Conservation (phyloP, 1,284 basidiomycete genomes). For the Xerocomus cyaneibrunnescens region DNA sequence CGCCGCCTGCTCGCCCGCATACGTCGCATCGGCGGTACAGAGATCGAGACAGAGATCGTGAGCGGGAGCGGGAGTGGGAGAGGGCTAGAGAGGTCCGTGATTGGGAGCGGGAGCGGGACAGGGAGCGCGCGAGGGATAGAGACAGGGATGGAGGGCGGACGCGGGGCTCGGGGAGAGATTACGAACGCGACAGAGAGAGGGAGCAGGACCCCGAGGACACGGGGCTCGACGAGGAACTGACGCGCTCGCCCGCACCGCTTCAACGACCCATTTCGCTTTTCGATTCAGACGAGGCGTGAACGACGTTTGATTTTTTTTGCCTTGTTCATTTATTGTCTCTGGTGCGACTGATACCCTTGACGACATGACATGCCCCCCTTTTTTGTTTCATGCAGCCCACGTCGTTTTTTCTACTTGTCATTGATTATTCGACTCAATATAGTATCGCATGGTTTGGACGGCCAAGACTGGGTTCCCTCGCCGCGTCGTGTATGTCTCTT, state of each 20-base stretch:
- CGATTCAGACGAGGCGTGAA: slow-evolving; percentile 25
- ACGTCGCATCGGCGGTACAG: slow-evolving; percentile 25
- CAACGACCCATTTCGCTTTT: slow-evolving; percentile 35
- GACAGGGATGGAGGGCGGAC: slow-evolving; percentile 3
- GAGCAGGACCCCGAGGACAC: slow-evolving; percentile 11
- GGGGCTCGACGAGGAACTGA: slow-evolving; percentile 10
- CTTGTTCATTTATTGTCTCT: neutral
- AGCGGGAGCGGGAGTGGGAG: neutral
- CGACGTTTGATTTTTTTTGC: neutral
- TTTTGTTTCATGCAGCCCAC: neutral
- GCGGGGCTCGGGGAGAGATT: neutral
- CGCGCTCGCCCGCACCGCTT: slow-evolving; percentile 31
- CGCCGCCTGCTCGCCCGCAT: slow-evolving; percentile 29
- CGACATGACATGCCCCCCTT: neutral
- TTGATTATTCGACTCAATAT: slow-evolving; percentile 7
- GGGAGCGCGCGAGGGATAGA: neutral
- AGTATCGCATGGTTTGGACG: slow-evolving; percentile 10
- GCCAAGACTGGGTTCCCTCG: slow-evolving; percentile 8
- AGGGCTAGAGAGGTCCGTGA: neutral
- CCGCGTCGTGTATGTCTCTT: slow-evolving; percentile 1
- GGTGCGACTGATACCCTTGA: neutral
- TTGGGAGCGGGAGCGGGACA: neutral
- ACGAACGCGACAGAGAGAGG: slow-evolving; percentile 8
- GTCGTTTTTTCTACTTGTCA: neutral
- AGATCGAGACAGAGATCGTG: slow-evolving; percentile 2